phyloP scores from a whole-genome alignment of 2,329 filamentous ascomycete species.

The Cercospora berteroae region DNA sequence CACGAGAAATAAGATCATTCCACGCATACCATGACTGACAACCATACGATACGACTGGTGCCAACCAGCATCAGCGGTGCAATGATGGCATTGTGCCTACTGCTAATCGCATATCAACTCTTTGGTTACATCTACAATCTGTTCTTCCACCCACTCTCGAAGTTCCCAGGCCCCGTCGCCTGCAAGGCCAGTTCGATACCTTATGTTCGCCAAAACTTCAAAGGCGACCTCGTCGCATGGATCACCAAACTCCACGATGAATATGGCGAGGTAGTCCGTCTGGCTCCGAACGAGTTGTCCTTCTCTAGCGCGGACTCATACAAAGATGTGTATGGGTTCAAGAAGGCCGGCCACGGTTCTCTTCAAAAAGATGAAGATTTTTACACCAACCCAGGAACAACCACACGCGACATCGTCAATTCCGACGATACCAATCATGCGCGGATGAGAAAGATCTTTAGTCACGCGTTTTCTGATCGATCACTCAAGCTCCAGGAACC shows the following conservation, averaged over 20 bases:
- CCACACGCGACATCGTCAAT: constrained; percentile 1
- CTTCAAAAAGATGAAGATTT: constrained; percentile 23
- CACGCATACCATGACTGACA: not conserved
- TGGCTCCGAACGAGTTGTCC: constrained; percentile 49
- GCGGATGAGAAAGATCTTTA: constrained; percentile 41
- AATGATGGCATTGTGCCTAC: not conserved
- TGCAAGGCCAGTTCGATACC: constrained; percentile 10
- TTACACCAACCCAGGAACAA: constrained; percentile 27
- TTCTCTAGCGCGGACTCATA: constrained; percentile 44
- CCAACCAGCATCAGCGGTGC: not conserved
- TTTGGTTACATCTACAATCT: constrained; percentile 7
- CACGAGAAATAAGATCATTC: not conserved
- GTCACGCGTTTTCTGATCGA: constrained; percentile 44
- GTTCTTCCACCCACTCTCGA: constrained; percentile 10
- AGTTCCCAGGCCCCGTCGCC: constrained; percentile 9
- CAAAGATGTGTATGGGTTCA: constrained; percentile 45
- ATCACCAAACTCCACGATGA: constrained; percentile 20
- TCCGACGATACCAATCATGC: constrained; percentile 40
- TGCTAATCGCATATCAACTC: not conserved
- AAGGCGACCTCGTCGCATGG: constrained; percentile 5
- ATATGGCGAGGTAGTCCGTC: constrained; percentile 50
- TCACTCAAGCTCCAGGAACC: constrained; percentile 43
- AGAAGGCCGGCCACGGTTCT: constrained; percentile 20
- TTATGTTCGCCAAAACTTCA: not conserved
- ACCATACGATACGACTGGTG: not conserved